phyloP scores from a whole-genome alignment of 2,329 filamentous ascomycete species.

The Cyclaneusma minus region DNA sequence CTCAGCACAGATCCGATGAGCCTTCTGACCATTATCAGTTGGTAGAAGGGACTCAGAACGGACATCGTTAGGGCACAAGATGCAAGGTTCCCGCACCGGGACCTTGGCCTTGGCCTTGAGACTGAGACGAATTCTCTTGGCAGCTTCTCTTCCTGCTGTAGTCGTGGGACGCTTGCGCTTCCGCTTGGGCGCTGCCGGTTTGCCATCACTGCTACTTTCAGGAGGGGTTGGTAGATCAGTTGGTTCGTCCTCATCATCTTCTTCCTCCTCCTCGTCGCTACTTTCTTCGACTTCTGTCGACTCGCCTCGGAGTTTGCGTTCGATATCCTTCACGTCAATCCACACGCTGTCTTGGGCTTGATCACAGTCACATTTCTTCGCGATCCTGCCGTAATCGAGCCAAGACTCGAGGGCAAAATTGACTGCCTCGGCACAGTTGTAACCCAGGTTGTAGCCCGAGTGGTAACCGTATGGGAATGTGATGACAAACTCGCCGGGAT shows the following conservation, averaged over 20 bases:
- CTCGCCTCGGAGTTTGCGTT: constrained; percentile 84
- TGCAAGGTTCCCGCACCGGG: constrained; percentile 67
- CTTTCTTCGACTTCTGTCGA: constrained; percentile 72
- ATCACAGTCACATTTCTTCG: constrained; percentile 93
- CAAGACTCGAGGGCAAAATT: constrained; percentile 95
- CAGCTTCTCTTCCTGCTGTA: constrained; percentile 21
- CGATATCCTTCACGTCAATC: constrained; percentile 93
- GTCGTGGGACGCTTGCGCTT: constrained; percentile 52
- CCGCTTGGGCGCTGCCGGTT: constrained; percentile 37
- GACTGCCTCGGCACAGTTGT: constrained; percentile 97
- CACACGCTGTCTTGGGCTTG: constrained; percentile 93
- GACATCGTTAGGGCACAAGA: constrained; percentile 83
- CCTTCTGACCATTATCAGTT: constrained; percentile 76
- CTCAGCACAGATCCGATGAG: constrained; percentile 75
- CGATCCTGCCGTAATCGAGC: constrained; percentile 88
- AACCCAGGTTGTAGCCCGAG: constrained; percentile 93
- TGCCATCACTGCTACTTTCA: constrained; percentile 51
- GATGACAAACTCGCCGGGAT: constrained; percentile 95
- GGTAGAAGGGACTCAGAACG: constrained; percentile 66
- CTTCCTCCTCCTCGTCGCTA: constrained; percentile 51
- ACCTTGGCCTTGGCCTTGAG: constrained; percentile 45
- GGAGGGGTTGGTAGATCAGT: constrained; percentile 68
- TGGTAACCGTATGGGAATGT: constrained; percentile 98
- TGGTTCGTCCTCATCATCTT: constrained; percentile 42
- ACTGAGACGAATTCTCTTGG: constrained; percentile 65